Percentiles rank a stretch among this genome's conserved stretches.
These are phyloP conservation scores for Cyanodermella asteris DNA, from an alignment of 2,329 filamentous ascomycete genomes.

Conservation along the genomic window DNA sequence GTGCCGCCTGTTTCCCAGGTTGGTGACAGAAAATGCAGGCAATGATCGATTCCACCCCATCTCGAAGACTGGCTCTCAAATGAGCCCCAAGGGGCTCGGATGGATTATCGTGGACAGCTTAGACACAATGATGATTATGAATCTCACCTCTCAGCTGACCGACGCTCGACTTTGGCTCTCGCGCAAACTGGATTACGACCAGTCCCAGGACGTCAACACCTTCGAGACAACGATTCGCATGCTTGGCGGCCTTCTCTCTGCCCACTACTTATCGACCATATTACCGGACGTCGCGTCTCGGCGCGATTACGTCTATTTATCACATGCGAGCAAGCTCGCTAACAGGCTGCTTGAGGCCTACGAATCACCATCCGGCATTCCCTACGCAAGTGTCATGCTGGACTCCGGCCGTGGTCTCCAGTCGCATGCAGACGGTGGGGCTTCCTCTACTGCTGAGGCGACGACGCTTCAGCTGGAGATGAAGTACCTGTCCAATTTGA, in stretches of 20 bases:
- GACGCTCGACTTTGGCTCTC: constrained; percentile 81
- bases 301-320: constrained; percentile 63
- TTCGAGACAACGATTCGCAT: constrained; percentile 98
- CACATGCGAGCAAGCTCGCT: constrained; percentile 83
- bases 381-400: constrained; percentile 77
- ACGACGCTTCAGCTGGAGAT: constrained; percentile 86
- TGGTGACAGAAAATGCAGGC: not conserved
- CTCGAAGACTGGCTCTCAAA: constrained; percentile 56
- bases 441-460: constrained; percentile 83
- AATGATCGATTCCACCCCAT: constrained; percentile 66
- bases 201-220: constrained; percentile 87
- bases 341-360: constrained; percentile 75
- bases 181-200: constrained; percentile 60
- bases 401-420: constrained; percentile 52
- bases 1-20: not conserved
- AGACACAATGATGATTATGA: constrained; percentile 97
- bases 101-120: constrained; percentile 97
- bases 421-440: constrained; percentile 67
- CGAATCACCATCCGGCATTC: constrained; percentile 66
- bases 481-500: constrained; percentile 90
- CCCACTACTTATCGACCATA: constrained; percentile 77
- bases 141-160: constrained; percentile 63
- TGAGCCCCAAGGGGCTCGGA: constrained; percentile 73
- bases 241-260: constrained; percentile 78
- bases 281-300: constrained; percentile 63